Percentiles rank a stretch among this genome's conserved stretches.
Evolutionary conservation across 192 early-diverging fungal genomes (phyloP).

Genomic region (Gamsiella multidivaricata): DNA sequence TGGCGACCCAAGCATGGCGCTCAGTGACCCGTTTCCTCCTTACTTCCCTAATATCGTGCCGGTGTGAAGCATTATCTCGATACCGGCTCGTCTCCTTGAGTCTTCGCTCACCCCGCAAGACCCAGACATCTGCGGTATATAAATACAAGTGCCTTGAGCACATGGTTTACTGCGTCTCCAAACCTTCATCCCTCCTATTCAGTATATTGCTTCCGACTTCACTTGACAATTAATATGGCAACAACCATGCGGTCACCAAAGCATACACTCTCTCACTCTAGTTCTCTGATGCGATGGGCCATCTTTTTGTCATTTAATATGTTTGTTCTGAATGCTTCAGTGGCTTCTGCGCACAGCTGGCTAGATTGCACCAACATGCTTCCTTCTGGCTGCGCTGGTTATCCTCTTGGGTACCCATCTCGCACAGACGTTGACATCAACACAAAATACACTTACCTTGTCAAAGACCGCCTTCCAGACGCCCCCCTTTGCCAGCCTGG

Average conservation of each 20-base stretch:
- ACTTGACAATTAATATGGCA: no score
- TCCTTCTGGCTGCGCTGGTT: conserved; percentile 21
- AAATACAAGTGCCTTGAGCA: background rate
- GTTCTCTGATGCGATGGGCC: background rate
- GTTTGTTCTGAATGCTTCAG: background rate
- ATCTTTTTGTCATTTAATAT: background rate
- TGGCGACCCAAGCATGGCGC: background rate
- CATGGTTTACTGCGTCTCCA: background rate
- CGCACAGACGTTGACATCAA: conserved; percentile 34
- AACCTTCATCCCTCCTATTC: background rate
- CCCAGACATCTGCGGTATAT: background rate
- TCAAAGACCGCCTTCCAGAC: conserved; percentile 31
- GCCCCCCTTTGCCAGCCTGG: conserved; percentile 40
- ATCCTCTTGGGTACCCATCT: conserved; percentile 34
- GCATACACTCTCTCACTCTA: background rate
- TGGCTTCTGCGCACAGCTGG: conserved; percentile 27
- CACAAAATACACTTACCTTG: conserved; percentile 47
- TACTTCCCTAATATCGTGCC: background rate
- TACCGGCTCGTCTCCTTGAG: background rate
- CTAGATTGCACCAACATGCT: conserved; percentile 42
- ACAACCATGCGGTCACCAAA: background rate
- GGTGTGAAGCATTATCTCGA: conserved; percentile 26
- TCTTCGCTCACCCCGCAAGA: background rate
- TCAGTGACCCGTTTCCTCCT: background rate
- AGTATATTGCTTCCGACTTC: background rate